Base-by-base conservation (phyloP, 768 basidiomycete genomes). In the Lyophyllum atratum region DNA sequence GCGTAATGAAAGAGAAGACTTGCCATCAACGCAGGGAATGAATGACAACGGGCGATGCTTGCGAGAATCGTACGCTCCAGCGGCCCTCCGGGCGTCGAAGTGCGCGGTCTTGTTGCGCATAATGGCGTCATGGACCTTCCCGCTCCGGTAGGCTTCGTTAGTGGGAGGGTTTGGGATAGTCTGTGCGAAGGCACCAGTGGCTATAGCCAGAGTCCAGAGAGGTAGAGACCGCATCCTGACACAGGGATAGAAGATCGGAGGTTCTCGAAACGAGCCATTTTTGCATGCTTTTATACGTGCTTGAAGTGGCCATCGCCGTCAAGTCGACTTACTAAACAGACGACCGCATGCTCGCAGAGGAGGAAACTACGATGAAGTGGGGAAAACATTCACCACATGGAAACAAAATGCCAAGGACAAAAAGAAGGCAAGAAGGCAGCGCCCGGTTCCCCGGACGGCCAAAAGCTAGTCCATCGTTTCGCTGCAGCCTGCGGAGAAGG, bases 401-500 rank as follows among this genome's bases (percentile, higher is more conserved):
- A 21, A 12, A 31, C 42, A 39, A 21, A 31, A 53, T 53, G 52
- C 52, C 52, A 53, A 53, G 52, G 19, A 53, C 10, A 44, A 53
- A 4, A 40, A 29, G 52, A 44, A 53, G 52, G 28, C 21, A 24
- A 39, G 31, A 22, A 49, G 49, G 37, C 49, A 37, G 33, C 31
- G 34, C 49, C 19, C 24, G 14, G 33, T 19, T 19, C 19, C 49
- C 33, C 21, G 31, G 37, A 4, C 24, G 17, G 15, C 17, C 11
- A 5, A 7, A 15, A 25, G 19, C 19, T 15, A 40, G 7, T 40
- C 7, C n/a, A 24, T 12, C 25, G 24, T 1, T 28, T 25, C 25
- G 12, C 45, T 46, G 45, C 24, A n/a, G 26, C 28, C 46, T 46
- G 21, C 21, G 15, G 26, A 47, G 28, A 17, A n/a, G 6, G 7